Percentiles rank a stretch among this genome's conserved stretches.
These are phyloP conservation scores for Mollisiaceae sp. DNA, from an alignment of 2,329 filamentous ascomycete species.

Conservation along the genomic window DNA sequence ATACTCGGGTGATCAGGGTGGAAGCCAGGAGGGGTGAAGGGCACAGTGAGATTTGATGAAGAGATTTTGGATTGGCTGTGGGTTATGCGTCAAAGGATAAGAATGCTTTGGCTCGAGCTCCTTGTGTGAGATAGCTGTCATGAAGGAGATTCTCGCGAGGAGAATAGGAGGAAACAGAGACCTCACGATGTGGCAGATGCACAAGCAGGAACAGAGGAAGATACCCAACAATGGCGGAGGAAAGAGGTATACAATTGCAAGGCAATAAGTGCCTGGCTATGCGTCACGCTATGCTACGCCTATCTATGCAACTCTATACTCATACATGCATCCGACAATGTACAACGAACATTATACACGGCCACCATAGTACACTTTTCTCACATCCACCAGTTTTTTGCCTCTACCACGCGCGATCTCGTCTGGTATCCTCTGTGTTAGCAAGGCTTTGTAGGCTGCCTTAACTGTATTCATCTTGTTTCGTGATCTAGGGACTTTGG, in stretches of 20 bases:
- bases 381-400: constrained; percentile 93
- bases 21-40: constrained; percentile 39
- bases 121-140: neutral
- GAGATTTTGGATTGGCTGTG: constrained; percentile 22
- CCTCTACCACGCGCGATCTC: constrained; percentile 87
- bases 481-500: constrained; percentile 79
- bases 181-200: neutral
- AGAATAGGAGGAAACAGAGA: constrained; percentile 8
- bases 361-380: constrained; percentile 96
- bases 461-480: constrained; percentile 99
- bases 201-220: constrained; percentile 12
- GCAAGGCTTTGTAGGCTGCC: constrained; percentile 82
- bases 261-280: constrained; percentile 21
- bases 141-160: neutral
- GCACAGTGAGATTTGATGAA: constrained; percentile 20
- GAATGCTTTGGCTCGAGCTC: neutral
- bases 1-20: constrained; percentile 64
- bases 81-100: neutral
- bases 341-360: constrained; percentile 37
- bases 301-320: constrained; percentile 42
- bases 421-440: constrained; percentile 84
- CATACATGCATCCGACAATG: constrained; percentile 54
- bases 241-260: constrained; percentile 23
- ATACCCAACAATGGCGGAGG: constrained; percentile 28
- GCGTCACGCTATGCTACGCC: constrained; percentile 30